Evolutionary conservation across 495 filamentous ascomycete genomes (phyloP).

Genomic region (Bryoglossum gracile): DNA sequence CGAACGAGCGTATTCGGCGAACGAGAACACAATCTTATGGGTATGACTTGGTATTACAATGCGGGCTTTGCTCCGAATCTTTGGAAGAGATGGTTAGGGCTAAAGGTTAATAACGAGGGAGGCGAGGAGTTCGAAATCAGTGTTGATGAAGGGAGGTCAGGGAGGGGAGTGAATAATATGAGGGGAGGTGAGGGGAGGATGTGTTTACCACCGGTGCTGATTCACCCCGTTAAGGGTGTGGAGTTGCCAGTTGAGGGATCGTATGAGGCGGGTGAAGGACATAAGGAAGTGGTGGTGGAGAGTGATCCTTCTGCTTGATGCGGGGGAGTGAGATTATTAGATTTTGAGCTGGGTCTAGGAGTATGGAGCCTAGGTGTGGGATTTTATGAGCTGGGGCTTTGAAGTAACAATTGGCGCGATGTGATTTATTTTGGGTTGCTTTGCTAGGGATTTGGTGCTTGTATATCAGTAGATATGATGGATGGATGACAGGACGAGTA

Average conservation of each 20-base stretch:
- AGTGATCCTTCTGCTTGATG: constrained; percentile 21
- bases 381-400: too few relatives aligned
- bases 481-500: too few relatives aligned
- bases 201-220: constrained; percentile 86
- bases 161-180: constrained; percentile 39
- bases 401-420: too few relatives aligned
- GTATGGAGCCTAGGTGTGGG: too few relatives aligned
- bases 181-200: constrained; percentile 67
- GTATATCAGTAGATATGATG: too few relatives aligned
- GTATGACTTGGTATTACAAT: constrained; percentile 93
- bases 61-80: constrained; percentile 75
- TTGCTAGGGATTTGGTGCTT: too few relatives aligned
- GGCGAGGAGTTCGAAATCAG: constrained; percentile 74
- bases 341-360: too few relatives aligned
- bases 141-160: constrained; percentile 45
- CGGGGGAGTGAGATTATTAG: too few relatives aligned
- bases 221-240: constrained; percentile 89
- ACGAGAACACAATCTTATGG: constrained; percentile 81
- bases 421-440: too few relatives aligned
- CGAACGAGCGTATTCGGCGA: constrained; percentile 74
- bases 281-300: constrained; percentile 26
- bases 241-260: constrained; percentile 62
- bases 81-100: constrained; percentile 82
- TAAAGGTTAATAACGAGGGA: constrained; percentile 76
- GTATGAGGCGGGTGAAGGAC: constrained; percentile 24